Conservation (phyloP, 148 eudicot genomes). For the Vaccinium macrocarpon region DNA sequence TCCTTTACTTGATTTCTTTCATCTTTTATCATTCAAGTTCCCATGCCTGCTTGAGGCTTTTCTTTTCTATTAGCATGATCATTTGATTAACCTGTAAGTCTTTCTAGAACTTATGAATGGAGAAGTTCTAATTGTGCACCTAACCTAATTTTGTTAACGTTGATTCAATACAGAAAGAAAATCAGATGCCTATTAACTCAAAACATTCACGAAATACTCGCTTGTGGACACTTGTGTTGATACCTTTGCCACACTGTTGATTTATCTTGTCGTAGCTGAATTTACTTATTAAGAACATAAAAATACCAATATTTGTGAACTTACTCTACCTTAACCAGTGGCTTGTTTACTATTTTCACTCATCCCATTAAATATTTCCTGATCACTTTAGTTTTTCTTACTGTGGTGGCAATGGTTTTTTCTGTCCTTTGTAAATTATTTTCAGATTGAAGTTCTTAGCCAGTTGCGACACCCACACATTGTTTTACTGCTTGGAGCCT, state of each 20-base stretch:
- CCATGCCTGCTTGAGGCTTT: not conserved
- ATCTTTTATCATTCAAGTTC: conserved; percentile 5
- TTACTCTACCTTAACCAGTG: not conserved
- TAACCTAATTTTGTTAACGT: not conserved
- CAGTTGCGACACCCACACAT: conserved; percentile 72
- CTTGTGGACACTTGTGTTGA: not conserved
- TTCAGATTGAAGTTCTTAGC: conserved; percentile 71
- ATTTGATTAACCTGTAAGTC: not conserved
- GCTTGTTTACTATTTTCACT: not conserved
- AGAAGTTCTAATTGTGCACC: not conserved
- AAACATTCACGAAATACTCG: not conserved
- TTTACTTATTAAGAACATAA: not conserved
- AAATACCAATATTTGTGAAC: not conserved
- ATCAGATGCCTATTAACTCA: not conserved
- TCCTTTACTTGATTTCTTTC: not conserved
- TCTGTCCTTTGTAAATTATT: conserved; percentile 9
- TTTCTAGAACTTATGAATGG: not conserved
- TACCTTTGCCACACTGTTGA: not conserved
- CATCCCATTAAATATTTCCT: not conserved
- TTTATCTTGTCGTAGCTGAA: not conserved
- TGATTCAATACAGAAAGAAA: not conserved
- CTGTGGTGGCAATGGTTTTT: conserved; percentile 11
- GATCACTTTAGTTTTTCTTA: conserved; percentile 6
- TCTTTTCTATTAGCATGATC: conserved; percentile 2
- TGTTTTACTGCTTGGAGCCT: conserved; percentile 69